Evolutionary conservation across 495 filamentous ascomycete species (phyloP), one percentile per base, ranked within the genome.

Genomic region (Cairneyella variabilis): DNA sequence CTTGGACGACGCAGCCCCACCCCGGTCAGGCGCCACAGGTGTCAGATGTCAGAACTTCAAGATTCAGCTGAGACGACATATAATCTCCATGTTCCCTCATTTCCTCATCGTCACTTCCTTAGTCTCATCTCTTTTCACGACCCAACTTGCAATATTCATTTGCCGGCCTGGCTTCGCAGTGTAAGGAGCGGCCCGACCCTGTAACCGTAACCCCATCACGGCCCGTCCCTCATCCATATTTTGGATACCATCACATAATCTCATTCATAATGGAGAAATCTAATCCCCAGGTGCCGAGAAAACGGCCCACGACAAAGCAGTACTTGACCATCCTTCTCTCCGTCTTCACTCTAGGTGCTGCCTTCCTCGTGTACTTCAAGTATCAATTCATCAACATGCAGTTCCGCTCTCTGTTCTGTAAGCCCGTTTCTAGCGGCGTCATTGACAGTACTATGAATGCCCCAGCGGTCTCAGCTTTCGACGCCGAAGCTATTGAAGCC

Each of bases 341-440:
- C 38, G 17, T 41, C 38, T 41, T 41, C 17, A 41, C 38, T 41
- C 38, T 41, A 7, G 38, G 38, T 10, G 38, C 8, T 16, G 38
- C 38, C 38, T 41, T 41, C 38, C 38, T 41, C 38, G 38, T 41
- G 38, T 41, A 41, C 38, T 41, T 41, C 10, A 10, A 41, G 17
- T 41, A 41, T 41, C 38, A 41, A 41, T 41, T 18, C 17, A 41
- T 41, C 17, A 18, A 41, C 38, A 41, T 41, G 9, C 38, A 41
- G 6, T 41, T 41, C 6, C 38, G 17, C 38, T 41, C 38, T 41
- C 17, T 41, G 17, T 41, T 41, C 38, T 16, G 17, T 16, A 41
- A 41, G 8, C 8, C 38, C 17, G 17, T 41, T 7, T 7, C 38
- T 16, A 11, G 9, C 17, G 38, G 38, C 38, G 17, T 41, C 38